Base-by-base conservation (phyloP, 768 basidiomycete species). In the Tylopilus cervinicoccineus region DNA sequence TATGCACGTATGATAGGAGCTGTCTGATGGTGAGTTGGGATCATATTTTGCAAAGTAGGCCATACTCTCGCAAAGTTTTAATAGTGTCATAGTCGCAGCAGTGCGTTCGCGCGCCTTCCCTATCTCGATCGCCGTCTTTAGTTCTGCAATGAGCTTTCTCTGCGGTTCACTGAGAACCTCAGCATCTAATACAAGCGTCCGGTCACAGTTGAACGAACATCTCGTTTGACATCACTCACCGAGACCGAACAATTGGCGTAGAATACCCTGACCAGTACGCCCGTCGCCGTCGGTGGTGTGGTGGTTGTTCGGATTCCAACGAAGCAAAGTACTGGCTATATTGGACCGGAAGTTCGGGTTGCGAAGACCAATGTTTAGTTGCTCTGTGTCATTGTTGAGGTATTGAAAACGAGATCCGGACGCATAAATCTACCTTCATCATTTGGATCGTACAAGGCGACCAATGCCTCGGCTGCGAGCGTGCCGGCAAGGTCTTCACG, bases 401-500 rank as follows among this genome's bases (percentile, higher is more conserved):
- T 28, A 5, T 28, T 11, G 37, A 12, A 38, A 23, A 23, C 1
- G 37, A 23, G 20, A 22, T n/a, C n/a, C n/a, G n/a, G n/a, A n/a
- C n/a, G n/a, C n/a, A n/a, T 38, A 41, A 52, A 50, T 22, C 45
- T 41, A 33, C n/a, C 32, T 33, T 33, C 32, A 32, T 13, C 32
- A 32, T 32, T 9, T 8, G 17, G 23, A 24, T 55, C 32, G 2
- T 50, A 52, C 5, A 64, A 29, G 6, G 33, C 46, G 24, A 64
- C 50, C 5, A 47, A 34, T 43, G 58, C 48, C 17, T 61, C 59
- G 2, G 56, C 56, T 11, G 62, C 56, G 5, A 62, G 50, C n/a
- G 45, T 48, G 27, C 61, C 59, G 17, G 61, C 36, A 4, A 52
- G 33, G 20, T 41, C 17, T 1, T 47, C 45, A 2, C 46, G 2